phyloP scores from a whole-genome alignment of 1,284 basidiomycete species.

The Austroboletus olivaceoglutinosus region DNA sequence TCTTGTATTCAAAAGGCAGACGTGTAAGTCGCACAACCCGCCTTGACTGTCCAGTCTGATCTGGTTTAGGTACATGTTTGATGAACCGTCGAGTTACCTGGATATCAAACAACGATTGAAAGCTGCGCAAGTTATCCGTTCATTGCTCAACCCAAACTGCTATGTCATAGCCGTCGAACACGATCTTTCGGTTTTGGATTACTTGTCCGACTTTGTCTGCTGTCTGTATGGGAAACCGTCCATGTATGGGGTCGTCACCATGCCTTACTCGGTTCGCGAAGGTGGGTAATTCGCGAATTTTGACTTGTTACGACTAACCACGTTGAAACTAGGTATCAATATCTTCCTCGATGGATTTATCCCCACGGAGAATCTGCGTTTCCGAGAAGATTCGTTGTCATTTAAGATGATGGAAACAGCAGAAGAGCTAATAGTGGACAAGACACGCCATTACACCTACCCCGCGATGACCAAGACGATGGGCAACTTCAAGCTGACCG shows the following conservation, averaged over 20 bases:
- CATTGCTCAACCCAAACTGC: constrained; percentile 73
- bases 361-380: constrained; percentile 96
- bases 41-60: constrained; percentile 3
- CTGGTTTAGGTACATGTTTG: constrained; percentile 82
- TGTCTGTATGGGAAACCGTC: constrained; percentile 96
- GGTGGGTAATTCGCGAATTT: constrained; percentile 46
- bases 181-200: constrained; percentile 95
- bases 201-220: constrained; percentile 96
- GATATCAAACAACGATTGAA: constrained; percentile 92
- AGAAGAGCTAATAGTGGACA: constrained; percentile 81
- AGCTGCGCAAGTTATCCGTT: constrained; percentile 95
- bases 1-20: constrained; percentile 90
- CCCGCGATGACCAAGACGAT: constrained; percentile 95
- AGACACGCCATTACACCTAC: constrained; percentile 85
- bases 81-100: constrained; percentile 96
- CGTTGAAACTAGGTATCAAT: constrained; percentile 70
- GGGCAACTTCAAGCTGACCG: constrained; percentile 89
- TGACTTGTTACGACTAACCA: background rate
- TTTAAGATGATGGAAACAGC: constrained; percentile 97
- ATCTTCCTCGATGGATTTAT: constrained; percentile 98
- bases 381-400: constrained; percentile 89
- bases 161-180: constrained; percentile 98
- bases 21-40: constrained; percentile 55
- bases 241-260: constrained; percentile 96
- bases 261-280: constrained; percentile 96